Conservation (phyloP, 225 moss, liverwort and hornwort species). For the Marchantia paleacea region DNA sequence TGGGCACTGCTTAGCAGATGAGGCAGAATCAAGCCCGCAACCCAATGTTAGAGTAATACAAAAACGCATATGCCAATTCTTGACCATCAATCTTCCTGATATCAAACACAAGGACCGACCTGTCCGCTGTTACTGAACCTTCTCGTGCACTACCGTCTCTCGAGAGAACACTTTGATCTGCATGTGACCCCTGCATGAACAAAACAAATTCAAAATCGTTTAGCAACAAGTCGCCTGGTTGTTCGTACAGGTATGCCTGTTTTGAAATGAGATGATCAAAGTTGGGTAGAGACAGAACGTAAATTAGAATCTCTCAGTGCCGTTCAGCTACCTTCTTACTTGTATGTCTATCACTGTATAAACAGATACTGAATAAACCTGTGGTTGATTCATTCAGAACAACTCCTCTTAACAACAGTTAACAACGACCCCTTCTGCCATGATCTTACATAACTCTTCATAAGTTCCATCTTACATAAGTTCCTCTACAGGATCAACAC, state of each 20-base stretch:
- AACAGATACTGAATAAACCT: background rate
- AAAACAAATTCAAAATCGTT: too few species aligned
- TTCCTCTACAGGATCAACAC: background rate
- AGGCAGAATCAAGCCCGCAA: background rate
- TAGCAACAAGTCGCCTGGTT: background rate
- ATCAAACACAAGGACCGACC: slow-evolving; percentile 34
- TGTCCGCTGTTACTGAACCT: slow-evolving; percentile 47
- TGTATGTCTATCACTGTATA: too few species aligned
- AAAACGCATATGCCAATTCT: background rate
- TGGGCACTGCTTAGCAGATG: slow-evolving; percentile 36
- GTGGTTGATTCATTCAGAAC: background rate
- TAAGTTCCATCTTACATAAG: too few species aligned
- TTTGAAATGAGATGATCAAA: background rate
- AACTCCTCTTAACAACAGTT: background rate
- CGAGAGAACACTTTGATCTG: background rate
- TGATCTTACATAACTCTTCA: background rate
- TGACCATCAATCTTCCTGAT: background rate
- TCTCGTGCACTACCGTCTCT: slow-evolving; percentile 38
- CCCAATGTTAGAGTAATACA: background rate
- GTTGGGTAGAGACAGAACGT: background rate
- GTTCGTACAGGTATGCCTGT: background rate
- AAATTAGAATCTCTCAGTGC: background rate
- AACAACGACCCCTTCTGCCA: background rate
- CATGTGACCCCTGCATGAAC: slow-evolving; percentile 13
- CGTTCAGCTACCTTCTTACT: background rate